Base-by-base conservation (phyloP, 805 yeast genomes). In the Myxozyma neotropica region DNA sequence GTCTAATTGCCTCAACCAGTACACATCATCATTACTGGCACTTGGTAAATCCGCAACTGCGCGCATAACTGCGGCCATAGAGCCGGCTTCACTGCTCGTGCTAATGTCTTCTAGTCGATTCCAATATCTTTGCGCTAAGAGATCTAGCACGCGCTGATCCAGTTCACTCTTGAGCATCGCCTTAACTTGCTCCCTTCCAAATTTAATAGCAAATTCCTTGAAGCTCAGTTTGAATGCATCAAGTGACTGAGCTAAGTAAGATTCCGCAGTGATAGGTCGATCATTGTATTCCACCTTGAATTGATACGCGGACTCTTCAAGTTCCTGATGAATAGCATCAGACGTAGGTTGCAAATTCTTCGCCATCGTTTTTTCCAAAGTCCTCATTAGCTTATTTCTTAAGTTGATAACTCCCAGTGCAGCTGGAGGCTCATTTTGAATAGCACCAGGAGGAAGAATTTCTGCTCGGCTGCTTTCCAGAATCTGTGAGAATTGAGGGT, bases 281-380 rank as follows among this genome's bases (percentile, higher is more conserved):
- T 94, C 99, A 71, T 94, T 94, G 74, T 91, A 94, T 73, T 94
- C 97, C 24, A 94, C 99, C 72, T 94, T 94, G 77, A 90, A 94
- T 71, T 87, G 85, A 72, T 94, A 94, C 1, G 94, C 77, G 0
- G 97, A 84, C 69, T 95, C 99, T 72, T 95, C 99, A 45, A 92
- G 80, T 73, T 94, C 99, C 69, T 85, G 92, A 62, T 88, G 89
- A 53, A 94, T 93, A 5, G 92, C 80, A 47, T 81, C 79, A 54
- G 90, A 89, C 13, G 97, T 91, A 24, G 99, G 98, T 64, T 85
- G 86, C 57, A 94, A 78, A 0, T 95, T 88, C 53, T 81, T 81
- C 1, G 96, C 89, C 97, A 94, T 93, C 4, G 97, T 88, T 61
- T 81, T 83, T 70, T 94, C 99, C 67, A 94, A 79, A 8, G 93